Percentiles rank a stretch among this genome's conserved stretches.
phyloP scores from a whole-genome alignment of 495 filamentous ascomycete species.

The Penicillium dipodomyicola region DNA sequence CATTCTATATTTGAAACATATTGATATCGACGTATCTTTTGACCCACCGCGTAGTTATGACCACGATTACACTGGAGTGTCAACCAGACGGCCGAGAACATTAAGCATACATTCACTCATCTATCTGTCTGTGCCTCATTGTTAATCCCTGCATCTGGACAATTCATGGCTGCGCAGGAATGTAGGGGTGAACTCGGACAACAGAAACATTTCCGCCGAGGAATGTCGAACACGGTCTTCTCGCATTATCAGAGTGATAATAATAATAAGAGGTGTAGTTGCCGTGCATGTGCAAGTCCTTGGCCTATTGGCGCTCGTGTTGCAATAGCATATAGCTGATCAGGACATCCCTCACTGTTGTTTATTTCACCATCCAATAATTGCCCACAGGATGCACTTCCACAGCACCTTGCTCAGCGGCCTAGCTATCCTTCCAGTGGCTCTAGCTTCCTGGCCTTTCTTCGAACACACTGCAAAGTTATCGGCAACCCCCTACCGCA shows the following conservation, averaged over 20 bases:
- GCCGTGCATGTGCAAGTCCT: neutral
- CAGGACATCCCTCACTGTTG: neutral
- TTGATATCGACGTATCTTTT: neutral
- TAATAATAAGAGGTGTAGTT: neutral
- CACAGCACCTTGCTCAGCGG: slow-evolving; percentile 10
- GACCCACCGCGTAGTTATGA: neutral
- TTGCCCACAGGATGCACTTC: slow-evolving; percentile 14
- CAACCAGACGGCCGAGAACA: neutral
- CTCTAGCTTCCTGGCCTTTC: slow-evolving; percentile 14
- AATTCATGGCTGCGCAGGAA: neutral
- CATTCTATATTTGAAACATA: neutral
- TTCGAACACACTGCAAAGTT: neutral
- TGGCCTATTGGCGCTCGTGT: neutral
- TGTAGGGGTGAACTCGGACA: neutral
- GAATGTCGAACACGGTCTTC: neutral
- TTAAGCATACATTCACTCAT: neutral
- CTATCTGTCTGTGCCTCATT: neutral
- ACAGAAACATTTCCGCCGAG: neutral
- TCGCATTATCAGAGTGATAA: neutral
- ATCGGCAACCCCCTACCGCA: neutral
- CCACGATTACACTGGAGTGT: neutral
- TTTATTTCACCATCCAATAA: neutral
- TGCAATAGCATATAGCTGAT: neutral
- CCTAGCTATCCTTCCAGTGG: slow-evolving; percentile 15
- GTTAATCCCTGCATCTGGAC: neutral